Percentiles rank a stretch among this genome's conserved stretches.
These are phyloP conservation scores for Penicillium paradoxum DNA, from an alignment of 495 filamentous ascomycete genomes.

Conservation along the genomic window DNA sequence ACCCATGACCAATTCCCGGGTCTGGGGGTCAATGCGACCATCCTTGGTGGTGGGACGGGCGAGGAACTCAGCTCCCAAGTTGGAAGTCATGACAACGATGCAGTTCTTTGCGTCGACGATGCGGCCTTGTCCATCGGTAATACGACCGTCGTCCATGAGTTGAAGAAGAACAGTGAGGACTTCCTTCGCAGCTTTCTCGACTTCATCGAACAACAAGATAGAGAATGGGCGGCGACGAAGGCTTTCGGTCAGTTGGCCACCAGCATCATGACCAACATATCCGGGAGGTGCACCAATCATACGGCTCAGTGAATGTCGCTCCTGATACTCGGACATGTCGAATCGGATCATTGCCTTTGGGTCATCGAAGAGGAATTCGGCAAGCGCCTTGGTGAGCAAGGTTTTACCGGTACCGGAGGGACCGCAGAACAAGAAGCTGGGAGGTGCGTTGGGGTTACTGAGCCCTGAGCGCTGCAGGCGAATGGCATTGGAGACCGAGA, in stretches of 20 bases:
- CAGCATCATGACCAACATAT: constrained; percentile 94
- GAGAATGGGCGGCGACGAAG: constrained; percentile 94
- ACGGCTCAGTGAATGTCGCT: constrained; percentile 89
- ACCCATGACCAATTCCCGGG: constrained; percentile 80
- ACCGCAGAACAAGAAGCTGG: constrained; percentile 97
- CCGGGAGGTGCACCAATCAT: constrained; percentile 98
- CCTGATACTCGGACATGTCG: constrained; percentile 99
- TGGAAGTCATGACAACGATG: constrained; percentile 98
- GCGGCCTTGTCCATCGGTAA: constrained; percentile 95
- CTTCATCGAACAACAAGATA: constrained; percentile 95
- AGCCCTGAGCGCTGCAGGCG: constrained; percentile 90
- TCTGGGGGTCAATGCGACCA: constrained; percentile 83
- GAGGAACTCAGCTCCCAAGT: constrained; percentile 92
- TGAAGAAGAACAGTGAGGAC: constrained; percentile 93
- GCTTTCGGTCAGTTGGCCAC: constrained; percentile 91
- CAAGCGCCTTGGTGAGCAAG: constrained; percentile 89
- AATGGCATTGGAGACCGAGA: constrained; percentile 91
- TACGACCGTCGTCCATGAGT: constrained; percentile 98
- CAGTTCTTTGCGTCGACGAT: constrained; percentile 94
- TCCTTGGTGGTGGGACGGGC: constrained; percentile 67
- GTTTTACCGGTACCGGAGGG: constrained; percentile 98
- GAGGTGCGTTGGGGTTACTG: constrained; percentile 89
- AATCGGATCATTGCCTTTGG: constrained; percentile 97
- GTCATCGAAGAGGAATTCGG: constrained; percentile 98
- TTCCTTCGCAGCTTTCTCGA: constrained; percentile 98